phyloP scores from a whole-genome alignment of 2,329 filamentous ascomycete species.

The Chaetomiaceae sp. region DNA sequence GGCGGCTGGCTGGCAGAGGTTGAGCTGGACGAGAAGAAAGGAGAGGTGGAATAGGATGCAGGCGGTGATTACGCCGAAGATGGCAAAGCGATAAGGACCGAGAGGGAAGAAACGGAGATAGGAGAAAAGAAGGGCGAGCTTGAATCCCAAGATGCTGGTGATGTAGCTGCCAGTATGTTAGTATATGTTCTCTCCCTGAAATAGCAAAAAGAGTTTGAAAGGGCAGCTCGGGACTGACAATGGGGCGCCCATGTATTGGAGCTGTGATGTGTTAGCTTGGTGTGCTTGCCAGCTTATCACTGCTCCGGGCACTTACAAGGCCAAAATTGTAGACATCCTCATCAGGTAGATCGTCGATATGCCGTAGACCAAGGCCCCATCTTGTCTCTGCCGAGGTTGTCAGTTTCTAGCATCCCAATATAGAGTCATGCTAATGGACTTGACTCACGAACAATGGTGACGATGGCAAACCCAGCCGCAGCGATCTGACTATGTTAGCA shows the following conservation, averaged over 20 bases:
- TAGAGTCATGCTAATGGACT: no score
- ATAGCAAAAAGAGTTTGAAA: background rate
- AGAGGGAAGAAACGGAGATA: slow-evolving; percentile 43
- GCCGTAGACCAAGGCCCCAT: slow-evolving; percentile 39
- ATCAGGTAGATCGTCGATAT: slow-evolving; percentile 34
- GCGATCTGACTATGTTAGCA: slow-evolving; percentile 25
- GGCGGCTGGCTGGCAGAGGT: slow-evolving; percentile 35
- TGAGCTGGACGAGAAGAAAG: slow-evolving; percentile 35
- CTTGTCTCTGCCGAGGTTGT: slow-evolving; percentile 35
- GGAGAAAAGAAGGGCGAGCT: slow-evolving; percentile 41
- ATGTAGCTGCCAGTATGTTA: slow-evolving; percentile 33
- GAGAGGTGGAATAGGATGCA: slow-evolving; percentile 38
- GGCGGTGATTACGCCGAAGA: slow-evolving; percentile 34
- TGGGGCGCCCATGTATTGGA: slow-evolving; percentile 40
- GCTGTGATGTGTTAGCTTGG: slow-evolving; percentile 16
- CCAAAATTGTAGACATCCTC: slow-evolving; percentile 38
- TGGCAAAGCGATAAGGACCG: slow-evolving; percentile 32
- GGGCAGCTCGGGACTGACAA: slow-evolving; percentile 36
- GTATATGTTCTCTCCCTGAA: background rate
- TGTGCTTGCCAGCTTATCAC: no score
- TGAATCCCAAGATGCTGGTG: slow-evolving; percentile 42
- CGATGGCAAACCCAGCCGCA: slow-evolving; percentile 33
- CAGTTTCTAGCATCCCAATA: background rate
- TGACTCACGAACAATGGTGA: slow-evolving; percentile 36
- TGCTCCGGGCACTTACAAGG: slow-evolving; percentile 27